Base-by-base conservation (phyloP, 768 basidiomycete species). In the Baorangia bicolor region DNA sequence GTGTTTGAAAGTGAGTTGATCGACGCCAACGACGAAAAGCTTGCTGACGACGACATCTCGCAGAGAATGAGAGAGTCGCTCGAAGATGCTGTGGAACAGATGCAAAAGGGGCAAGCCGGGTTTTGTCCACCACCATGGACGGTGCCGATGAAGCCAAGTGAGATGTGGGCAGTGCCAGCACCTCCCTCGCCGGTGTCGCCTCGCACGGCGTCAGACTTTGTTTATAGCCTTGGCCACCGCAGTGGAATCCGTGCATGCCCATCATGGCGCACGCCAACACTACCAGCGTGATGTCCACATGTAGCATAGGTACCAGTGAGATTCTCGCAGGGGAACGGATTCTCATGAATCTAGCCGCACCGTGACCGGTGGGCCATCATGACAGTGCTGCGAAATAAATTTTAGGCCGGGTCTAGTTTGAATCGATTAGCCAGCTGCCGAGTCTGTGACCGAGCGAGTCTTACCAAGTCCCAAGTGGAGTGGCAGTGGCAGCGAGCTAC, bases 1-100 rank as follows among this genome's bases (percentile, higher is more conserved):
- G 68, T 90, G 92, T 68, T 90, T 84, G 57, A 88, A 69, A 13
- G 89, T 84, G 16, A 91, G 77, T 7, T 31, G 23, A 42, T 27
- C 31, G 40, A 20, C 1, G n/a, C 16, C 30, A 27, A 30, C 23
- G 41, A 38, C 34, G 37, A 42, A 8, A 30, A 20, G 21, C 8
- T 21, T 14, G 46, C 43, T 66, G 58, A 61, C 38, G 48, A 30
- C 12, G 43, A 20, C 28, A 10, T n/a, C 10, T 31, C 13, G 7
- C 49, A 66, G 64, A 45, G 25, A 28, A 53, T 28, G 42, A 53
- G 28, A n/a, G 21, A 11, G 20, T 9, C 46, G 28, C 27, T 51
- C 13, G 51, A 51, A n/a, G n/a, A 21, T 9, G 57, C 49, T 3
- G 23, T 39, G 23, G 53, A 25, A 28, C 16, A 35, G 47, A 23